Base-by-base conservation (phyloP, 2,329 filamentous ascomycete species). In the Dothistroma septosporum region DNA sequence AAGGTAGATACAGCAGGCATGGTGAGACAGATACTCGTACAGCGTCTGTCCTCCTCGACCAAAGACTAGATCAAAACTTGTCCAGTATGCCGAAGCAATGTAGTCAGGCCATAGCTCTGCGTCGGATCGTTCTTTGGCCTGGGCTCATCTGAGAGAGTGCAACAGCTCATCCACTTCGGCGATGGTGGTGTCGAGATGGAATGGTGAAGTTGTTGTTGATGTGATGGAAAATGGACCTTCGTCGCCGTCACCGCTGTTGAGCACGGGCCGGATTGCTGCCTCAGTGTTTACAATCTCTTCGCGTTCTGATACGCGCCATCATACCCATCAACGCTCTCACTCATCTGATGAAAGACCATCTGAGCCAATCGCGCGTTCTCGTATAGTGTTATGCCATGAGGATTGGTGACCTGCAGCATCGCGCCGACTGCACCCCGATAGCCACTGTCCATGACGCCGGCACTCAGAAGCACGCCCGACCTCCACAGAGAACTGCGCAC, bases 1-100 rank as follows among this genome's bases (percentile, higher is more conserved):
- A 82, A 0, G 80, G 80, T 22, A 78, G 75, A 31, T 80, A 75
- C 59, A 81, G n/a, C n/a, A n/a, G n/a, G n/a, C n/a, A n/a, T n/a
- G n/a, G n/a, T n/a, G n/a, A n/a, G n/a, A n/a, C 37, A 44, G 11
- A 44, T 44, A 44, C 14, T 11, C 37, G 14, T 12, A 16, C 33
- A 35, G 14, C 6, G 37, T 16, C 8, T 44, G 12, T 44, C 14
- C 1, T n/a, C 37, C n/a, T 44, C 37, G 8, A n/a, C n/a, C 11
- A 14, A 44, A 16, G 37, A 41, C 7, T 41, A 16, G 37, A 9
- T 16, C 4, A 4, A 41, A 5, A 16, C 10, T 41, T 16, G 37
- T n/a, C n/a, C 12, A 12, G 8, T 44, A 16, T 16, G 7, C 2
- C 37, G 12, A 16, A 1, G 37, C 6, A 6, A 11, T n/a, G 10